Percentiles rank a stretch among this genome's conserved stretches.
Conservation (phyloP, 2,329 filamentous ascomycete genomes). For the Beauveria sp. region DNA sequence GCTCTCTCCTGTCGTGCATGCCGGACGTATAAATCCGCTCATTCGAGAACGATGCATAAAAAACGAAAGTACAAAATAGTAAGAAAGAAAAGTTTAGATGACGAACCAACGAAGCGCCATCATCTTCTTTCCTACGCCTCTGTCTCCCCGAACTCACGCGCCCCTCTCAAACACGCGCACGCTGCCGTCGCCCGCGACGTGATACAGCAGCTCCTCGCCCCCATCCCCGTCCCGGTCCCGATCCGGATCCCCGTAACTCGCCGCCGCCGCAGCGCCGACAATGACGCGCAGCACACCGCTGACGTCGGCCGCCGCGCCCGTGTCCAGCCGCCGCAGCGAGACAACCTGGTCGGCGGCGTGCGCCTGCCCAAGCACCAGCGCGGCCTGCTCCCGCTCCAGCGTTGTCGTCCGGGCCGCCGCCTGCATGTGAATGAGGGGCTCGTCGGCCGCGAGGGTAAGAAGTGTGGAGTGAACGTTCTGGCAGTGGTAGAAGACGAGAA, state of each 20-base stretch:
- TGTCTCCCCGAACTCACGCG: constrained; percentile 14
- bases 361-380: constrained; percentile 63
- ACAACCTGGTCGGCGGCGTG: constrained; percentile 68
- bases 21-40: too few relatives aligned
- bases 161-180: constrained; percentile 83
- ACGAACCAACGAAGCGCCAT: too few relatives aligned
- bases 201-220: constrained; percentile 72
- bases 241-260: constrained; percentile 51
- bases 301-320: constrained; percentile 82
- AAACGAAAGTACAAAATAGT: too few relatives aligned
- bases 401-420: constrained; percentile 43
- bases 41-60: too few relatives aligned
- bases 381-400: constrained; percentile 62
- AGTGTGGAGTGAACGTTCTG: constrained; percentile 59
- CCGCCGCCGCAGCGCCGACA: constrained; percentile 74
- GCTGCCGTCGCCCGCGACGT: constrained; percentile 68
- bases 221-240: constrained; percentile 37
- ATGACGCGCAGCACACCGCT: constrained; percentile 75
- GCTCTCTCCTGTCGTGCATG: too few relatives aligned
- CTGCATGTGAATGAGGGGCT: constrained; percentile 51
- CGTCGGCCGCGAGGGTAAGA: constrained; percentile 63
- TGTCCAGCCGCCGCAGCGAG: constrained; percentile 70
- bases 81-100: too few relatives aligned
- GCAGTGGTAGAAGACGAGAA: neutral
- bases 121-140: too few relatives aligned